Base-by-base conservation (phyloP, 768 basidiomycete species). In the Lentinula sp. region DNA sequence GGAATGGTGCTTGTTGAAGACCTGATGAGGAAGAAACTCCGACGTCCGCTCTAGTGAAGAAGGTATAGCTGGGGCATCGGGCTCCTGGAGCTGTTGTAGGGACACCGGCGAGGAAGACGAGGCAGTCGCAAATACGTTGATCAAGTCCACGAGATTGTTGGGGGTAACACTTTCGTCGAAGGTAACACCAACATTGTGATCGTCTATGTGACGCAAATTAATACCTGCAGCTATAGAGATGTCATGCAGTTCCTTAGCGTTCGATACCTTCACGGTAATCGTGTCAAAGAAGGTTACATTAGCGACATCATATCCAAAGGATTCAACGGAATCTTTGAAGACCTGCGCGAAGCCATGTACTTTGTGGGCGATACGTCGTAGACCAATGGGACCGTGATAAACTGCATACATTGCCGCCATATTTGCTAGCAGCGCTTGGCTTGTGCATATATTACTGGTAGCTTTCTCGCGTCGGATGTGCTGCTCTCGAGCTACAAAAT, bases 401-500 rank as follows among this genome's bases (percentile, higher is more conserved):
- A 98, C 85, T 6, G 95, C 95, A 70, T 94, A 95, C 96, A 99
- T 98, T 39, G 95, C 95, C 18, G 97, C 93, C 93, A 98, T 98
- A 75, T 99, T 99, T 18, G 97, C 97, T 32, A 99, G 89, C 16
- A 99, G 85, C 0, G 94, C 97, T 75, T 99, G 95, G 66, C 91
- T 93, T 6, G 97, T 99, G 71, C 97, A 99, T 62, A 99, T 97
- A 70, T 98, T 98, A 69, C 92, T 95, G 4, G 97, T 99, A 0
- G 97, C 96, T 77, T 95, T 98, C 72, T 99, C 96, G 20, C 96
- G 90, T 62, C 96, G 90, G 64, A 98, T 97, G 69, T 97, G 95
- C 74, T 96, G 95, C 71, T 97, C 94, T 32, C 95, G 91, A 61
- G 95, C 93, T 96, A 61, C 13, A 48, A 33, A 43, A 39, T 48